These are phyloP conservation scores for Plasmodium vinckei DNA, from an alignment of 169 alveolate genomes.

Conservation along the genomic window DNA sequence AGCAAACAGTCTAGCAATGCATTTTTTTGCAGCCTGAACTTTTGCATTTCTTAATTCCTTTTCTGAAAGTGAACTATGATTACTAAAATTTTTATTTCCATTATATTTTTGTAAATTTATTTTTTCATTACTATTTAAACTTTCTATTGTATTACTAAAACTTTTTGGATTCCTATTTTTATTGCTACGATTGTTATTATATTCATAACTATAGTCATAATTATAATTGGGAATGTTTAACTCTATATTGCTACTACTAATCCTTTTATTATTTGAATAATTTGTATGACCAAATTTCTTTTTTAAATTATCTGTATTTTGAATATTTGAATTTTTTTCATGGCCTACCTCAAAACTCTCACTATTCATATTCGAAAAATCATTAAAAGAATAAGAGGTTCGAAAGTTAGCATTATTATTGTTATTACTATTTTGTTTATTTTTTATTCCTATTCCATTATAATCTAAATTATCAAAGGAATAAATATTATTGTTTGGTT, in stretches of 20 bases:
- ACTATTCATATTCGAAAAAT: constrained; percentile 1
- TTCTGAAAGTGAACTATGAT: constrained; percentile 25
- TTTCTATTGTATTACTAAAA: background rate
- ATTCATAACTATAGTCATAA: background rate
- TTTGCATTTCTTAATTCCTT: constrained; percentile 79
- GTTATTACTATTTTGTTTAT: constrained; percentile 10
- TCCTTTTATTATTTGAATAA: background rate
- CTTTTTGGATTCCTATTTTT: background rate
- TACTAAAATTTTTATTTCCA: constrained; percentile 29
- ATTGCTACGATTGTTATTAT: background rate
- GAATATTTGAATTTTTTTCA: background rate
- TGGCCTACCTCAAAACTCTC: background rate
- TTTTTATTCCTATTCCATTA: background rate
- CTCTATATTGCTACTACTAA: background rate
- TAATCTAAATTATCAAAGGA: constrained; percentile 28
- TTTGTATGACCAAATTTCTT: too few relatives aligned
- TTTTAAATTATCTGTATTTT: background rate
- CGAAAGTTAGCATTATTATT: constrained; percentile 2
- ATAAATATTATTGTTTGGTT: constrained; percentile 6
- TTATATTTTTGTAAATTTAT: constrained; percentile 2
- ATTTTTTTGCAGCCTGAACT: constrained; percentile 85
- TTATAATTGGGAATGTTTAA: background rate
- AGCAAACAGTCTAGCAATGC: constrained; percentile 82
- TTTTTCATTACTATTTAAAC: background rate
- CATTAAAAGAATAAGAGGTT: constrained; percentile 57